Conservation (phyloP, 768 basidiomycete species). For the Calocybe indica region DNA sequence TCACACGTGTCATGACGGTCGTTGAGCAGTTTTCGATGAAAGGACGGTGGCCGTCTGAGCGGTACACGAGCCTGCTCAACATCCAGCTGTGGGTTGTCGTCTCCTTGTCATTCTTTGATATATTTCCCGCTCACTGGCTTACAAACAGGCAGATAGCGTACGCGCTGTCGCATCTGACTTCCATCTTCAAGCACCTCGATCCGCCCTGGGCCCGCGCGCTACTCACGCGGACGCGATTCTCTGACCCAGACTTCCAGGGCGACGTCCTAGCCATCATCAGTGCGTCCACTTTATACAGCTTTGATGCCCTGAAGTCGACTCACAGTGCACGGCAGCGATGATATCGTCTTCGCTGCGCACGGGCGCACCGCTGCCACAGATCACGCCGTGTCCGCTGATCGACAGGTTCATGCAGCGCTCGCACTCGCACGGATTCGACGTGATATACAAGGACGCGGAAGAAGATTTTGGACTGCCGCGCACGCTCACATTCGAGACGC, state of each 20-base stretch:
- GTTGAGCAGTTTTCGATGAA: constrained; percentile 58
- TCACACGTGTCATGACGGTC: background rate
- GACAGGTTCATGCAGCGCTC: constrained; percentile 35
- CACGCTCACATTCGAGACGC: constrained; percentile 63
- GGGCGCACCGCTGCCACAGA: constrained; percentile 74
- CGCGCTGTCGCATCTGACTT: constrained; percentile 67
- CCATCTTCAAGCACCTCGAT: constrained; percentile 66
- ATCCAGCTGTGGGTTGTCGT: constrained; percentile 51
- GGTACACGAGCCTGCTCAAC: constrained; percentile 66
- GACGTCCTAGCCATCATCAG: constrained; percentile 81
- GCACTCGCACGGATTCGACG: constrained; percentile 52
- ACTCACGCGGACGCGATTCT: constrained; percentile 64
- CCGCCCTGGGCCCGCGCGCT: constrained; percentile 75
- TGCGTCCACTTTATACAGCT: constrained; percentile 21
- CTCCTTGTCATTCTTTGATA: background rate
- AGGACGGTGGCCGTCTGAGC: constrained; percentile 74
- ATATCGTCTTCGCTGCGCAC: constrained; percentile 71
- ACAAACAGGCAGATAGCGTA: constrained; percentile 55
- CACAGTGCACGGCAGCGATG: constrained; percentile 42
- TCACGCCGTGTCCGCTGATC: constrained; percentile 71
- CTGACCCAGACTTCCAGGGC: constrained; percentile 79
- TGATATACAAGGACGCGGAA: constrained; percentile 66
- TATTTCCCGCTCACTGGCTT: constrained; percentile 4
- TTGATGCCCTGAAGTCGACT: background rate
- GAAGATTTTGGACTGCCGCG: constrained; percentile 72